Evolutionary conservation across 1,139 yeast species (phyloP), one percentile per base, ranked within the genome.

Genomic region (Zygoascus meyerae): DNA sequence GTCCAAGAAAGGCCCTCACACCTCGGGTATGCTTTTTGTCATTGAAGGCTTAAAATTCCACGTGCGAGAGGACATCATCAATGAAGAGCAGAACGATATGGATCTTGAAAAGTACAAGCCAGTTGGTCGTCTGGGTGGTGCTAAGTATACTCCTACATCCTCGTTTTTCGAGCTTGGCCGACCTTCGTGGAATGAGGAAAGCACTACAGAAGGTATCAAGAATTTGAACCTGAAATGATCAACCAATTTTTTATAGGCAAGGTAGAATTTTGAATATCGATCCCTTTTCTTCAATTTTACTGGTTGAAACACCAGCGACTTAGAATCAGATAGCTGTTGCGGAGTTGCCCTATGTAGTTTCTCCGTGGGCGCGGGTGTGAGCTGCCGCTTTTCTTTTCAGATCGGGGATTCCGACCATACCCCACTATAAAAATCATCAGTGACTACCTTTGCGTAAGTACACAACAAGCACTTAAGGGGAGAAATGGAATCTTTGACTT

Each of bases 31-130:
- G 0, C 57, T 73, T 14, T 61, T 67, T 34, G 65, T 78, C 45
- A 69, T 78, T 7, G 83, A 79, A 58, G 85, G 81, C 14, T 67
- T 79, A 36, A 66, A 74, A 40, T 77, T 78, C 62, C 85, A 79
- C 56, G 73, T 69, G 2, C 67, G 83, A 38, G 79, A 79, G 53
- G 84, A 79, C 56, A 63, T 77, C 8, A 53, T 75, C 32, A 73
- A 77, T 58, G 66, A 68, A 2, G 72, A 71, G 0, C 50, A 56
- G 34, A 69, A 69, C 48, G 47, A 47, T 2, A 49, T 80, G 26
- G 82, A 78, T 57, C 62, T 72, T n/a, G 62, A 57, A 2, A 77
- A 77, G 56, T 65, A 76, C 52, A 72, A 68, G 55, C 81, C 85
- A 0, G 74, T 80, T 1, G 63, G 77, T 2, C 68, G 85, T 52